Base-by-base conservation (phyloP, 169 alveolate genomes). In the Plasmodium relictum region DNA sequence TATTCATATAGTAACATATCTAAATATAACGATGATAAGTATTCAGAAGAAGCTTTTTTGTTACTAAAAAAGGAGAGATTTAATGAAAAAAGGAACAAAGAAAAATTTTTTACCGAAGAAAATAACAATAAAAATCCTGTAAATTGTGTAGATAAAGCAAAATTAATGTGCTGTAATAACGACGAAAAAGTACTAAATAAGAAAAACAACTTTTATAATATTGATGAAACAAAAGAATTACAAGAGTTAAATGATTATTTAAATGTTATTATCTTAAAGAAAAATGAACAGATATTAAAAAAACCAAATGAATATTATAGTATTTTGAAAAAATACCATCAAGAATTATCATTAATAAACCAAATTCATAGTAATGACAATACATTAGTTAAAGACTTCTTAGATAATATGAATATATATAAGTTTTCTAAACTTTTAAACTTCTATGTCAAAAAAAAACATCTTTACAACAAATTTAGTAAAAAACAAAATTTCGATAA, bases 311-410 rank as follows among this genome's bases (percentile, higher is more conserved):
- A 37, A 22, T 72, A 76, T 48, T 76, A 63, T 39, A 39, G 31
- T 59, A 65, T 41, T 16, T 31, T 76, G 62, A 76, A 76, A 24
- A 59, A 65, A 39, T 76, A 62, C 22, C 62, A 76, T 18, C 70
- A 76, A 76, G 89, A 76, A 41, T 45, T 76, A 42, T 76, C 89
- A n/a, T 24, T 76, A 48, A 16, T 76, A 56, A 76, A 76, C 48
- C 76, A 76, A 18, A 48, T 76, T 22, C 74, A 56, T 44, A 76
- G 62, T 10, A 42, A 41, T 5, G 89, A 76, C 31, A 76, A 76
- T 24, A 37, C 4, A 3, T 8, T 63, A 37, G 44, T 44, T 50
- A 76, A 45, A 7, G 89, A 76, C 45, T 31, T 41, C 37, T 48
- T 76, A 31, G 89, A 76, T 68, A 6, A 42, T 59, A 76, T 76